Evolutionary conservation across 2,329 filamentous ascomycete species (phyloP), one percentile per base, ranked within the genome.

Genomic region (Aureobasidium sp.): DNA sequence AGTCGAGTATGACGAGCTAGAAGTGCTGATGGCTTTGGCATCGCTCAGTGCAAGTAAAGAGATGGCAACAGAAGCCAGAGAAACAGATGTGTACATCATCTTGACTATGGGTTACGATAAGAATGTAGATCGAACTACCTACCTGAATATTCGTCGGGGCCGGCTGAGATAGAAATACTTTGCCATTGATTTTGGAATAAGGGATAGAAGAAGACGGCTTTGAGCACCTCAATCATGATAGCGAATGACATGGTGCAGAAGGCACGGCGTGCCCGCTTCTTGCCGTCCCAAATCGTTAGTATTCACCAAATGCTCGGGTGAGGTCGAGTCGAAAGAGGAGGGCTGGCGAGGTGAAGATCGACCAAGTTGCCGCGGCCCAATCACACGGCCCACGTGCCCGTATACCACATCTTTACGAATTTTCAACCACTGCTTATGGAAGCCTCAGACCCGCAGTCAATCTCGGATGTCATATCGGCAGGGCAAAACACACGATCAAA

Each of bases 41-140:
- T 60, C 44, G 36, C 57, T 60, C 45, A 60, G 45, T 51, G 57
- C 57, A 42, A 60, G 57, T 14, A 60, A 51, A 1, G 57, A 60
- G 31, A 60, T 17, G 45, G 57, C 45, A 34, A 60, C 27, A 25
- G 57, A 60, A 8, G 36, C 45, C 57, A 60, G n/a, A 42, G 44
- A 60, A 25, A 42, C 3, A 7, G 36, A 51, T 14, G 44, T n/a
- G 27, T 51, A 42, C 22, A 60, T 27, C 36, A 51, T 49, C 9
- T 34, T 34, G 17, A 31, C 4, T 15, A n/a, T 51, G 27, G 1
- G 5, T 34, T 17, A 27, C 11, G 29, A 22, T 11, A 57, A 25
- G 17, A 34, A 25, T 37, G 20, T 7, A 37, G 36, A 45, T 20
- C 27, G 57, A 51, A 36, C 20, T 11, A 60, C 57, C 57, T 60